phyloP scores from a whole-genome alignment of 176 grass and related monocot species.

The Canna indica region DNA sequence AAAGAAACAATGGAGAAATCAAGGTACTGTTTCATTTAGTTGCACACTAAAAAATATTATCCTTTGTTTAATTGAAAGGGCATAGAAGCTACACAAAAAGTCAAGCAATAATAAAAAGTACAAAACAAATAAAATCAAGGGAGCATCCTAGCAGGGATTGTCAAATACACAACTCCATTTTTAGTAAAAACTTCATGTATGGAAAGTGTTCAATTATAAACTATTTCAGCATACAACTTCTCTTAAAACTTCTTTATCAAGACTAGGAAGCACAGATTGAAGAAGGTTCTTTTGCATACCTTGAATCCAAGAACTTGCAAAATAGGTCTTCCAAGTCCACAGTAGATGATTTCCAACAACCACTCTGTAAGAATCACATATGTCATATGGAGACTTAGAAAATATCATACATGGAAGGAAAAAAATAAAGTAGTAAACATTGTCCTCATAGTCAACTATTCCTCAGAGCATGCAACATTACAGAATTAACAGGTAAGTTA shows the following conservation, averaged over 20 bases:
- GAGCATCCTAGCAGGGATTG: not conserved
- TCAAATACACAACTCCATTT: not conserved
- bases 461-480: not conserved
- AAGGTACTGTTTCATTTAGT: too few relatives aligned
- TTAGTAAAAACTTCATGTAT: not conserved
- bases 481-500: too few relatives aligned
- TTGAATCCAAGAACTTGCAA: constrained; percentile 34
- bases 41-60: too few relatives aligned
- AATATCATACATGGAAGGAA: not conserved
- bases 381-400: not conserved
- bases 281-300: constrained; percentile 21
- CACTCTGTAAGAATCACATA: constrained; percentile 25
- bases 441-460: not conserved
- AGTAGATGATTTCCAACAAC: constrained; percentile 34
- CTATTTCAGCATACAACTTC: not conserved
- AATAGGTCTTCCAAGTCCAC: constrained; percentile 46
- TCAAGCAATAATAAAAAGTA: not conserved
- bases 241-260: not conserved
- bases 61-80: not conserved
- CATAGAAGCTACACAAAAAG: not conserved
- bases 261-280: not conserved
- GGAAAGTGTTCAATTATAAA: not conserved
- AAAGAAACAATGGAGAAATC: too few relatives aligned
- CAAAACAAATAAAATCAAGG: not conserved
- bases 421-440: not conserved